These are phyloP conservation scores for Scheffersomyces segobiensis DNA, from an alignment of 1,139 yeast genomes.

Conservation along the genomic window DNA sequence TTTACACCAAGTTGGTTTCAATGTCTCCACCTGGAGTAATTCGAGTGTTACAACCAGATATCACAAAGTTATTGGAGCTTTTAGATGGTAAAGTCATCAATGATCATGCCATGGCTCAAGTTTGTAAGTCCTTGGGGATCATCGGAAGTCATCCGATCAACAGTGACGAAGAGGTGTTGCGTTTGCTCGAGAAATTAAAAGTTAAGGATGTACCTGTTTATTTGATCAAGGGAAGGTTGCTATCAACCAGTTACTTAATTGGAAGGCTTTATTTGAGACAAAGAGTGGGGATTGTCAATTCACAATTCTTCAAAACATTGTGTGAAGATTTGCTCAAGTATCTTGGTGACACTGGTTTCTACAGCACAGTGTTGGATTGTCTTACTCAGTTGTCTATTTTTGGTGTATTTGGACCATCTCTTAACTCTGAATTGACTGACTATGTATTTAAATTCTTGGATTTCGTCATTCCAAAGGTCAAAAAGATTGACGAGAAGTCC, in stretches of 20 bases:
- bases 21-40: conserved; percentile 34
- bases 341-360: conserved; percentile 20
- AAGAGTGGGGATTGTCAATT: conserved; percentile 25
- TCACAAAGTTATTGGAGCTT: conserved; percentile 22
- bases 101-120: conserved; percentile 39
- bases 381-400: conserved; percentile 59
- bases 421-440: conserved; percentile 6
- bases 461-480: conserved; percentile 42
- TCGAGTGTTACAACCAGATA: conserved; percentile 18
- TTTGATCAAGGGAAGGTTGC: conserved; percentile 24
- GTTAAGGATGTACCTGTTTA: conserved; percentile 13
- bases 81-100: conserved; percentile 23
- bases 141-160: conserved; percentile 48
- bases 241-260: conserved; percentile 47
- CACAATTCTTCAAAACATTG: conserved; percentile 13
- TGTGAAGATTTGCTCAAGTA: conserved; percentile 17
- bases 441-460: conserved; percentile 28
- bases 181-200: conserved; percentile 11
- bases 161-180: conserved; percentile 9
- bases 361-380: conserved; percentile 42
- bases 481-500: conserved; percentile 62
- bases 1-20: conserved; percentile 34
- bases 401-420: conserved; percentile 49
- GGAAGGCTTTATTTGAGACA: conserved; percentile 51
- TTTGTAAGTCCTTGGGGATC: conserved; percentile 55